A percentile compares a stretch with the other conserved stretches of the same genome.
Conservation (phyloP, 73 alveolate genomes). For the Paraurostyla sp. region DNA sequence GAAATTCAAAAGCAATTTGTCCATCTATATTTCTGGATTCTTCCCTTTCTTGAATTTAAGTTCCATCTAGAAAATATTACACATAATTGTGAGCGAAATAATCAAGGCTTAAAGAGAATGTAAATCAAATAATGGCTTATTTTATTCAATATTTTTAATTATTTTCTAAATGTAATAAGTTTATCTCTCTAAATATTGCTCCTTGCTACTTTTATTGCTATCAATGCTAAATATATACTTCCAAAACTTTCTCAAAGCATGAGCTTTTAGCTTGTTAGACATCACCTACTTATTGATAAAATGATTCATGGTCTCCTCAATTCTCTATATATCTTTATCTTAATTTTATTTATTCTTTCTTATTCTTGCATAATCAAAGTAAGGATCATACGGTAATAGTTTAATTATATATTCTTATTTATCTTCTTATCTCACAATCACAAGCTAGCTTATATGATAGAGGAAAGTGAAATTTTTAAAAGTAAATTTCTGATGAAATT, state of each 20-base stretch:
- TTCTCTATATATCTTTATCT: neutral
- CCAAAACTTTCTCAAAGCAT: constrained; percentile 9
- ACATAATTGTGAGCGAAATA: neutral
- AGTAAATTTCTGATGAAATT: neutral
- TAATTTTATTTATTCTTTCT: neutral
- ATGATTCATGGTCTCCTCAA: neutral
- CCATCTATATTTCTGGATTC: neutral
- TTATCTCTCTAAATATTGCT: neutral
- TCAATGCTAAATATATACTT: neutral
- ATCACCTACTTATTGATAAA: neutral
- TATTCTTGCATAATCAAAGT: neutral
- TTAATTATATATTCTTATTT: neutral
- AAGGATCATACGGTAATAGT: neutral
- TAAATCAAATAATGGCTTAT: neutral
- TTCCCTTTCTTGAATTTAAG: neutral
- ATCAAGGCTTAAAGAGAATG: neutral
- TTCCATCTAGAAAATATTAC: neutral
- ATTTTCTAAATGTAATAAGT: neutral
- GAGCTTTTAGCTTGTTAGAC: neutral
- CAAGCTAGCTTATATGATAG: constrained; percentile 6
- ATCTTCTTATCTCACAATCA: neutral
- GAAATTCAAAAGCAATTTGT: constrained; percentile 4
- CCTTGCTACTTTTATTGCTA: neutral
- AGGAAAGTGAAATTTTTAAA: neutral
- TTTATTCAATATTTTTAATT: neutral